Evolutionary conservation across 441 rosid species (phyloP).

Genomic region (Breynia disticha): DNA sequence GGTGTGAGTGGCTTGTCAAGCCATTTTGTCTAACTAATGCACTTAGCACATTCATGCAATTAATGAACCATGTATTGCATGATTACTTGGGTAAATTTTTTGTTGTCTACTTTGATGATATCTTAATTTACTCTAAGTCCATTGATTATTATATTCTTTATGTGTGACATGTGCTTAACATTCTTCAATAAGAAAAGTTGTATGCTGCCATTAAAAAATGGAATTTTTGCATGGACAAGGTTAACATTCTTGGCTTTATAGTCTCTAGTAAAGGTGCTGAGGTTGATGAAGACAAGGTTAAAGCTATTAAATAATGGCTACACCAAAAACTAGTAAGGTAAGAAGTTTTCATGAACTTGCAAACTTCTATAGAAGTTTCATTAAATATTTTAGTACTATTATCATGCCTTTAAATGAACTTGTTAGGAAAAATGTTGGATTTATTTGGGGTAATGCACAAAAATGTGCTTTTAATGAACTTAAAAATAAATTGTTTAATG

Average conservation of each 20-base stretch:
- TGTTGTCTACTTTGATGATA: constrained; percentile 1
- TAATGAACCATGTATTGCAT: neutral
- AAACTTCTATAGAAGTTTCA: neutral
- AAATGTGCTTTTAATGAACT: neutral
- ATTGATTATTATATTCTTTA: neutral
- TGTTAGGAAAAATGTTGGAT: neutral
- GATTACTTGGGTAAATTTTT: neutral
- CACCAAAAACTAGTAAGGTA: neutral
- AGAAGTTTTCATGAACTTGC: neutral
- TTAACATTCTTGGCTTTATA: neutral
- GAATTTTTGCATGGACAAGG: neutral
- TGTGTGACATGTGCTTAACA: neutral
- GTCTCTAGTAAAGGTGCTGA: neutral
- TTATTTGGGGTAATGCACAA: neutral
- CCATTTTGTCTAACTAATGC: constrained; percentile 1
- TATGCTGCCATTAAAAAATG: constrained; percentile 3
- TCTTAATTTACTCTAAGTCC: neutral
- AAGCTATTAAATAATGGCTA: neutral
- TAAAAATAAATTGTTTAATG: neutral
- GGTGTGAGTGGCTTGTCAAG: constrained; percentile 1
- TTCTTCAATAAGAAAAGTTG: neutral
- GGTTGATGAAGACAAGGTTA: constrained; percentile 6
- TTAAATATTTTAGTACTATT: neutral
- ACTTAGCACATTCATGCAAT: constrained; percentile 4
- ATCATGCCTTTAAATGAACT: neutral